These are phyloP conservation scores for Tuber borchii DNA, from an alignment of 495 filamentous ascomycete genomes.

Conservation along the genomic window DNA sequence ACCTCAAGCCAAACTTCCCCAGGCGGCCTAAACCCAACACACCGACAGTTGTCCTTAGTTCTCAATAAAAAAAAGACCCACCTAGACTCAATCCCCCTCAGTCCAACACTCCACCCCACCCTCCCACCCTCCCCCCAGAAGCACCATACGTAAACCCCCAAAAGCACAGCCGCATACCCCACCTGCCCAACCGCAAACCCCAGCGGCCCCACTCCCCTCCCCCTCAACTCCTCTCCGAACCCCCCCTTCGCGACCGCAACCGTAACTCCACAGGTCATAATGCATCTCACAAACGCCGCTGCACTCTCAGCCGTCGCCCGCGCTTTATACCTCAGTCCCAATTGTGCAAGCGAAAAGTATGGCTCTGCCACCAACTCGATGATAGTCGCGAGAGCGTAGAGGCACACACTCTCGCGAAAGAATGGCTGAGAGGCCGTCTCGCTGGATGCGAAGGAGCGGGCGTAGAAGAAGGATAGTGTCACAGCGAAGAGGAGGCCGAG, in stretches of 20 bases:
- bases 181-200: conserved; percentile 86
- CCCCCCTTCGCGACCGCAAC: conserved; percentile 55
- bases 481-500: conserved; percentile 62
- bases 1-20: background rate
- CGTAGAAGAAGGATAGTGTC: conserved; percentile 60
- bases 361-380: conserved; percentile 79
- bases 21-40: background rate
- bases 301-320: conserved; percentile 71
- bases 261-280: conserved; percentile 57
- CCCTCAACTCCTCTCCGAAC: conserved; percentile 30
- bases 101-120: conserved; percentile 55
- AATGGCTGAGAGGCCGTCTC: conserved; percentile 55
- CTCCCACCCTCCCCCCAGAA: conserved; percentile 45
- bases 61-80: conserved; percentile 7
- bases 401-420: conserved; percentile 55
- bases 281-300: conserved; percentile 69
- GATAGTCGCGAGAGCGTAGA: conserved; percentile 69
- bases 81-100: conserved; percentile 25
- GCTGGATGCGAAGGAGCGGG: conserved; percentile 49
- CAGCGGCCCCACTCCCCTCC: conserved; percentile 60
- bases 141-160: conserved; percentile 58
- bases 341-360: conserved; percentile 73
- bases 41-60: background rate
- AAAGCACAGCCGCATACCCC: conserved; percentile 62
- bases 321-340: conserved; percentile 68